A percentile compares a stretch with the other conserved stretches of the same genome.
Evolutionary conservation across 139 green algal species (phyloP).

Genomic region (Edaphochlamys debaryana): DNA sequence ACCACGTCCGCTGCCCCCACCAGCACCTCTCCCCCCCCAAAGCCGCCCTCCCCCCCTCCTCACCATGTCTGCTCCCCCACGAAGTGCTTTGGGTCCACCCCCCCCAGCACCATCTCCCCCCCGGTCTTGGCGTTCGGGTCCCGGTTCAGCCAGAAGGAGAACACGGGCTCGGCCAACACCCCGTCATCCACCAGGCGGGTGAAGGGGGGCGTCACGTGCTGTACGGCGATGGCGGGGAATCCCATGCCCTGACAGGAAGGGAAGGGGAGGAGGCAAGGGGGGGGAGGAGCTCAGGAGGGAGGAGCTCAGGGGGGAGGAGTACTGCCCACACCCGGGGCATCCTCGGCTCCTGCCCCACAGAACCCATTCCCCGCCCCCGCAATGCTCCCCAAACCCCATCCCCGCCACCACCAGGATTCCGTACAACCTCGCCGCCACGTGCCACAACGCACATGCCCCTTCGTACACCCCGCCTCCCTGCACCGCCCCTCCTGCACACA

Average conservation of each 20-base stretch:
- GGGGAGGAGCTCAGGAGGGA: too few species aligned
- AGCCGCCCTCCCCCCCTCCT: not conserved
- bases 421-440: too few species aligned
- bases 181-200: constrained; percentile 82
- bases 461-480: too few species aligned
- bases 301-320: not conserved
- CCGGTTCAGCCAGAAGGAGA: constrained; percentile 98
- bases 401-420: too few species aligned
- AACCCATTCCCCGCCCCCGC: too few species aligned
- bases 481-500: too few species aligned
- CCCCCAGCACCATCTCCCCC: constrained; percentile 95
- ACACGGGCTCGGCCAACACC: constrained; percentile 87
- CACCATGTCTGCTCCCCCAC: constrained; percentile 91
- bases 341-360: too few species aligned
- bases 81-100: constrained; percentile 89
- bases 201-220: constrained; percentile 85
- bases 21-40: too few species aligned
- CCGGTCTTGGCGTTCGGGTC: constrained; percentile 73
- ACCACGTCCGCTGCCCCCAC: too few species aligned
- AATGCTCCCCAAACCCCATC: too few species aligned
- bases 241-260: constrained; percentile 81
- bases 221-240: constrained; percentile 93
- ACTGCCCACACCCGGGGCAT: not conserved
- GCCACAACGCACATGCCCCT: too few species aligned
- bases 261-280: not conserved